Evolutionary conservation across 1,284 basidiomycete species (phyloP), one percentile per base, ranked within the genome.

Genomic region (Fomitopsis betulina): DNA sequence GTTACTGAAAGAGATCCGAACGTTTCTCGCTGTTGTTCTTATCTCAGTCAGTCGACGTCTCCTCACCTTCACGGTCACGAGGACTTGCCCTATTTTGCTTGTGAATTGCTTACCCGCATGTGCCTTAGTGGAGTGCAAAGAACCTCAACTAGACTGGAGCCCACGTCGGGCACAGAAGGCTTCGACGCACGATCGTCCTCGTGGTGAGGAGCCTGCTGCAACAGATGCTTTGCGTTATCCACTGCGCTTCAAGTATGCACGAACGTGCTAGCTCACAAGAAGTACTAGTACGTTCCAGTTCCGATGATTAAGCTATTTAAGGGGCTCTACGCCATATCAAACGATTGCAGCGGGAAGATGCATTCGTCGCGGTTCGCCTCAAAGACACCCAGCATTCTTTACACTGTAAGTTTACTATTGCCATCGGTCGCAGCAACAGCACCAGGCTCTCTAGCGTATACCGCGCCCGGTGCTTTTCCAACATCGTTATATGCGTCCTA

Each of bases 381-480:
- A 6, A 33, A 9, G n/a, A 15, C 30, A 33, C 19, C 6, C n/a
- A 5, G 32, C 5, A 10, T 25, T 19, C 19, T 53, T 9, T 12
- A 25, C 15, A 9, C 15, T 1, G 21, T 1, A 2, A 42, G 27
- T 47, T 15, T 32, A 21, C 32, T 53, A 40, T 42, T 52, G 37
- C 50, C 56, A 55, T 12, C 58, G 27, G 47, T n/a, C 30, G 15
- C 45, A n/a, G 21, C 17, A 19, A 21, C 35, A 30, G 52, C 12
- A n/a, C 38, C 50, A n/a, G 58, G 56, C 8, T 79, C 81, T 21
- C 78, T 81, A 10, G 76, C 75, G 10, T 86, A 80, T 65, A 81
- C 85, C 4, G 85, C 71, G 7, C 79, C 85, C 4, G 86, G 86
- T n/a, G 67, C 72, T 5, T 88, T 89, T 68, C 87, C 87, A 1